Evolutionary conservation across 306 rosid species (phyloP), one percentile per base, ranked within the genome.

Genomic region (Spatholobus suberectus): DNA sequence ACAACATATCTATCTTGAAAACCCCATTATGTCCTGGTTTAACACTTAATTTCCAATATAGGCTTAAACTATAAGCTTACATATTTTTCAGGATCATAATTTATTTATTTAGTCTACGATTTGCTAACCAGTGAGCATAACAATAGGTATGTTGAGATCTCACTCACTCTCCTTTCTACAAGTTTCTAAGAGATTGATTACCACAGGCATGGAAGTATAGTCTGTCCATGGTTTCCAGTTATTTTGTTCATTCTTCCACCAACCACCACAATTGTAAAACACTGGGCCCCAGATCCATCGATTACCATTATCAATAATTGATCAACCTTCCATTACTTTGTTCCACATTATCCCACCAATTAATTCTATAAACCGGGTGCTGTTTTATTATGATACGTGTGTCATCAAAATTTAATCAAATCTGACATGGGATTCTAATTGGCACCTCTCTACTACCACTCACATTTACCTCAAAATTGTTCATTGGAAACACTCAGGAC

Each of bases 231-330:
- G 12, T 34, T 0, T 51, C 6, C 1, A 17, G 8, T 73, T 5
- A 29, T 41, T 8, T 32, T 47, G 46, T 40, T 66, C 67, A 34
- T 54, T 63, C 75, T 13, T 38, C 75, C 15, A 78, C 24, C 40
- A 32, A 35, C 26, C 51, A 21, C 66, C 55, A 66, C 38, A 32
- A 37, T 34, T 78, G 47, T 18, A 17, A 21, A 63, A 51, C 13
- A 20, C 6, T 73, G 49, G 55, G 52, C 3, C 73, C 65, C 74
- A 10, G 29, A 73, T 44, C 38, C 81, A 74, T 82, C 10, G 4
- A 82, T 75, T 26, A 15, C 61, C 81, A 65, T 82, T 9, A 74
- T 5, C 27, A 51, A 63, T 59, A 75, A 40, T 66, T 74, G 26
- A 82, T 65, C 37, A 66, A 35, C 12, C 62, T 49, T 67, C 17